Conservation (phyloP, 352 stramenopile species). For the Halophytophthora polymorphica region DNA sequence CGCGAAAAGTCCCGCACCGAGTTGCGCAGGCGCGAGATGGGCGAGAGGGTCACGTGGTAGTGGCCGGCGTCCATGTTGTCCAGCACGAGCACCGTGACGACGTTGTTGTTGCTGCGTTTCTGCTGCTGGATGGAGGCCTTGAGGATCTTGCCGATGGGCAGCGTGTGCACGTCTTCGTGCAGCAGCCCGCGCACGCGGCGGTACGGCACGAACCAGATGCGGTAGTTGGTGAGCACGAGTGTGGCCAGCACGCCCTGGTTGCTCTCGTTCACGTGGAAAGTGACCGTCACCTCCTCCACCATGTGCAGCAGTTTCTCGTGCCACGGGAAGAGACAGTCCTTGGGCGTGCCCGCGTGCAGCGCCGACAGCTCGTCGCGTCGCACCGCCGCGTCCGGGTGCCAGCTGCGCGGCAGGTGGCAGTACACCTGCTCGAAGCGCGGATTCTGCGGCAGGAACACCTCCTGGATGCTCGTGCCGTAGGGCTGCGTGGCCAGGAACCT, state of each 20-base stretch:
- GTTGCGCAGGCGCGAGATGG: slow-evolving; percentile 66
- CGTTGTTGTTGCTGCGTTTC: slow-evolving; percentile 80
- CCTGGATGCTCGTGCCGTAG: slow-evolving; percentile 71
- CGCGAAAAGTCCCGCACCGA: slow-evolving; percentile 65
- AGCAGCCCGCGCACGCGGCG: slow-evolving; percentile 63
- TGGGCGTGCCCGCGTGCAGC: slow-evolving; percentile 59
- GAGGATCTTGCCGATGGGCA: slow-evolving; percentile 73
- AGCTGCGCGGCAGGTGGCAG: slow-evolving; percentile 72
- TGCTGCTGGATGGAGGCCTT: slow-evolving; percentile 76
- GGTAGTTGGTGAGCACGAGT: slow-evolving; percentile 80
- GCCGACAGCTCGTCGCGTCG: slow-evolving; percentile 64
- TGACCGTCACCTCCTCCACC: slow-evolving; percentile 84
- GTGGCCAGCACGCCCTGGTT: slow-evolving; percentile 83
- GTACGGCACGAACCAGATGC: slow-evolving; percentile 85
- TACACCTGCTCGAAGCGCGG: slow-evolving; percentile 74
- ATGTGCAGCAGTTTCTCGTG: slow-evolving; percentile 83
- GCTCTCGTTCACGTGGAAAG: slow-evolving; percentile 85
- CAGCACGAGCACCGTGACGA: slow-evolving; percentile 66
- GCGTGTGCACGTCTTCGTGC: slow-evolving; percentile 83
- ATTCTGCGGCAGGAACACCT: slow-evolving; percentile 81
- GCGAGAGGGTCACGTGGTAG: slow-evolving; percentile 82
- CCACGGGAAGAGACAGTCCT: slow-evolving; percentile 79
- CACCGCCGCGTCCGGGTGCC: slow-evolving; percentile 70
- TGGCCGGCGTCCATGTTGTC: slow-evolving; percentile 87
- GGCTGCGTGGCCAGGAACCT: slow-evolving; percentile 63